A percentile compares a stretch with the other conserved stretches of the same genome.
These are phyloP conservation scores for Diaporthe batatas DNA, from an alignment of 2,329 filamentous ascomycete genomes.

Conservation along the genomic window DNA sequence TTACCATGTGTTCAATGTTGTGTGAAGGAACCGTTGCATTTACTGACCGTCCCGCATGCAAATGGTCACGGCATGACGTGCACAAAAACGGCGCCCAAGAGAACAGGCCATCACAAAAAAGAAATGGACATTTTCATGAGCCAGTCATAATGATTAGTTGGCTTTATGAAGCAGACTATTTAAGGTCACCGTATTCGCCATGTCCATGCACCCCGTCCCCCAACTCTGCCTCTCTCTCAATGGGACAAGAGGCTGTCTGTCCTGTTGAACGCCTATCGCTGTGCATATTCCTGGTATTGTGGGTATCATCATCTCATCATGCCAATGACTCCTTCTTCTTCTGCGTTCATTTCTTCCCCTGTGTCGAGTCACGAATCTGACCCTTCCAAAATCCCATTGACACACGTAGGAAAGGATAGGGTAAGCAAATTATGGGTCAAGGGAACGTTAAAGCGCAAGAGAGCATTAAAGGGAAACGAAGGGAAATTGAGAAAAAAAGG, in stretches of 20 bases:
- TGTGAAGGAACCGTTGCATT: not conserved
- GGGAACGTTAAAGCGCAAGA: not conserved
- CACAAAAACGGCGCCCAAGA: not conserved
- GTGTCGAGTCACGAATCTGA: not conserved
- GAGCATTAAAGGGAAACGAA: not conserved
- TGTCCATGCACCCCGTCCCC: no score
- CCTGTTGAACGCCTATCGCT: constrained; percentile 22
- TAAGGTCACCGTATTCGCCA: not conserved
- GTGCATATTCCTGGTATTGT: constrained; percentile 30
- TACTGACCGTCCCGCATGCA: no score
- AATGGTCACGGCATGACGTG: not conserved
- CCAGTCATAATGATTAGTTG: not conserved
- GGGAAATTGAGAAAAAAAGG: not conserved
- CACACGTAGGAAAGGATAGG: not conserved
- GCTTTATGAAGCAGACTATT: not conserved
- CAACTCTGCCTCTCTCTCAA: constrained; percentile 1
- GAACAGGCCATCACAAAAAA: not conserved
- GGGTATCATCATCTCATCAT: constrained; percentile 31
- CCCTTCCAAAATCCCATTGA: not conserved
- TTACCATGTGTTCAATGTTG: not conserved
- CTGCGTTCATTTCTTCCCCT: not conserved
- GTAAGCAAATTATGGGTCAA: not conserved
- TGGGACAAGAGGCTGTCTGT: not conserved
- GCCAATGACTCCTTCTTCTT: not conserved
- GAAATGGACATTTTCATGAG: not conserved